These are phyloP conservation scores for Protomyces arabidopsidicola DNA, from an alignment of 1,139 yeast species.

Conservation along the genomic window DNA sequence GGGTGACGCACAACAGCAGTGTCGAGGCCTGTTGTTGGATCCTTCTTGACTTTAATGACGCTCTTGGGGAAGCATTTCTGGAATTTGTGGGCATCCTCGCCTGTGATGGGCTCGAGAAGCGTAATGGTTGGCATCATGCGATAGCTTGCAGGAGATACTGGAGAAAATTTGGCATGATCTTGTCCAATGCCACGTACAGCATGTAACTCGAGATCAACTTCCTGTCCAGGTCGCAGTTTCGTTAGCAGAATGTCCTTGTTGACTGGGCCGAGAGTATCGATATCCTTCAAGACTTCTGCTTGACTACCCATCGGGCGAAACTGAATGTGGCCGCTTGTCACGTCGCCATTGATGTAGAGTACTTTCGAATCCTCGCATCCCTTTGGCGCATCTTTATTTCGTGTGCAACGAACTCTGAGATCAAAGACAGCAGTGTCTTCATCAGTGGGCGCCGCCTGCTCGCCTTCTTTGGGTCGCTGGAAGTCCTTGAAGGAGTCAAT, in stretches of 20 bases:
- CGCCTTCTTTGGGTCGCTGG: constrained; percentile 36
- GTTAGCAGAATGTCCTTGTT: constrained; percentile 88
- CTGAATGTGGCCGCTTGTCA: constrained; percentile 76
- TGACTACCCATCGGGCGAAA: constrained; percentile 93
- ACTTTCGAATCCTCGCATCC: constrained; percentile 77
- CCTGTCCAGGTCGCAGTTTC: constrained; percentile 94
- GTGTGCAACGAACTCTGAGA: constrained; percentile 75
- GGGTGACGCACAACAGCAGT: constrained; percentile 76
- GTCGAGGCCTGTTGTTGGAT: constrained; percentile 46
- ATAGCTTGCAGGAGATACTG: constrained; percentile 96
- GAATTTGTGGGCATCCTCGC: constrained; percentile 71
- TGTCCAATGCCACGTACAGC: constrained; percentile 88
- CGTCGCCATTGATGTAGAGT: constrained; percentile 69
- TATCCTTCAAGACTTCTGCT: constrained; percentile 43
- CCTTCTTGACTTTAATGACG: constrained; percentile 67
- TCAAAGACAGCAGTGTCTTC: constrained; percentile 83
- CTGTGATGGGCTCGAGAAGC: constrained; percentile 64
- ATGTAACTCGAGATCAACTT: constrained; percentile 81
- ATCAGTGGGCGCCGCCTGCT: constrained; percentile 53
- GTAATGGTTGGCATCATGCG: constrained; percentile 88
- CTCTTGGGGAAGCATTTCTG: constrained; percentile 91
- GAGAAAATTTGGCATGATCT: constrained; percentile 96
- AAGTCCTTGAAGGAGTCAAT: constrained; percentile 79
- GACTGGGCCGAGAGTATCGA: constrained; percentile 37
- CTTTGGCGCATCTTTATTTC: constrained; percentile 76